A percentile compares a stretch with the other conserved stretches of the same genome.
Evolutionary conservation across 2,329 filamentous ascomycete genomes (phyloP).

Genomic region (Thyridium curvatum): DNA sequence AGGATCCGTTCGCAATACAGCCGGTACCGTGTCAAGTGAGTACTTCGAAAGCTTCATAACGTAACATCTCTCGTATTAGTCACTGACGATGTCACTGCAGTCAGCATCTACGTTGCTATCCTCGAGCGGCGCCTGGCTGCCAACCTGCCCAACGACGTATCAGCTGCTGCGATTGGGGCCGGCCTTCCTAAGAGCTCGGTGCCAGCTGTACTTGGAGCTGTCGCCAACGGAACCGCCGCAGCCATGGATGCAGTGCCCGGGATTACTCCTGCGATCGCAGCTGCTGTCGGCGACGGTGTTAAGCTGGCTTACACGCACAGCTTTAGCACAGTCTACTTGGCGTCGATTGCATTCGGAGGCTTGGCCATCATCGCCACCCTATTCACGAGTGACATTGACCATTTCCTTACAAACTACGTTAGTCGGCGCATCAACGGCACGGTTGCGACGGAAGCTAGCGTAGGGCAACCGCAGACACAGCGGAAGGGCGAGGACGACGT

Average conservation of each 20-base stretch:
- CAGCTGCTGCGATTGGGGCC: constrained; percentile 1
- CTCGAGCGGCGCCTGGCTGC: neutral
- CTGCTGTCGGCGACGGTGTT: constrained; percentile 1
- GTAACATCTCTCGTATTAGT: too few species aligned
- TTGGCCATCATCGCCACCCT: constrained; percentile 6
- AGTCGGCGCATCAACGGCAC: constrained; percentile 7
- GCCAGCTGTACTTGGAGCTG: neutral
- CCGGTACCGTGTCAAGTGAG: too few species aligned
- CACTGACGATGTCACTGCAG: too few species aligned
- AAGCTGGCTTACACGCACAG: constrained; percentile 5
- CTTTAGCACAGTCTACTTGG: constrained; percentile 6
- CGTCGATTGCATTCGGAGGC: constrained; percentile 6
- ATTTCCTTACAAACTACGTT: constrained; percentile 6
- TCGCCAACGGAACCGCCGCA: constrained; percentile 3
- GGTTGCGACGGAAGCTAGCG: constrained; percentile 3
- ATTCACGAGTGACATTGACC: constrained; percentile 5
- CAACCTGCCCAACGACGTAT: constrained; percentile 4
- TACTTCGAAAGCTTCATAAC: too few species aligned
- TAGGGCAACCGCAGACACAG: too few species aligned
- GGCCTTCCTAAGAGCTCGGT: constrained; percentile 4
- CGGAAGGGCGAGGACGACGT: too few species aligned
- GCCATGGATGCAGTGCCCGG: constrained; percentile 6
- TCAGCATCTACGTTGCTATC: neutral
- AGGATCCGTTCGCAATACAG: neutral
- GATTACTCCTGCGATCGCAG: constrained; percentile 6